Conservation (phyloP, 1,284 basidiomycete species). For the Golubevia sp. region DNA sequence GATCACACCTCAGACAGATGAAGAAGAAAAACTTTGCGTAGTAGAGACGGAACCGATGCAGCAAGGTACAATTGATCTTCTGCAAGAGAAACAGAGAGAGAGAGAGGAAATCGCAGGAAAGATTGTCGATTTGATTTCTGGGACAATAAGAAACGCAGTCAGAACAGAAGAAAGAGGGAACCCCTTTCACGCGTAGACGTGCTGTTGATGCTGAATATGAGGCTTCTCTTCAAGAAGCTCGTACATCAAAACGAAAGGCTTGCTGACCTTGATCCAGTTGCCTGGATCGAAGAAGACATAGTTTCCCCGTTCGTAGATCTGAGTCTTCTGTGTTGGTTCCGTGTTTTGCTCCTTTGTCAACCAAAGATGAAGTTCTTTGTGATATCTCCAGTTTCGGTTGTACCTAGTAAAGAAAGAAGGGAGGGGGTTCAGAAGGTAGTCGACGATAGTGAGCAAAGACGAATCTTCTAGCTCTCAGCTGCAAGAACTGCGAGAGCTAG, state of each 20-base stretch:
- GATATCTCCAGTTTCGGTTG: slow-evolving; percentile 96
- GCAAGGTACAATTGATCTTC: no score
- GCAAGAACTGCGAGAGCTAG: slow-evolving; percentile 1
- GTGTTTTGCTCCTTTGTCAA: slow-evolving; percentile 88
- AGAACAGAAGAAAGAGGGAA: no score
- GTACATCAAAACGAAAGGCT: slow-evolving; percentile 85
- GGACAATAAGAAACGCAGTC: no score
- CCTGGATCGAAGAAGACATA: slow-evolving; percentile 93
- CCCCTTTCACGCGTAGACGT: not conserved
- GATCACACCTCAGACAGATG: no score
- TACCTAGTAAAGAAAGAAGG: slow-evolving; percentile 67
- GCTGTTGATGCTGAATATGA: not conserved
- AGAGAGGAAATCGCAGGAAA: no score
- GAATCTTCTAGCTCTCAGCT: not conserved
- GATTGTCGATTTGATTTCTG: no score
- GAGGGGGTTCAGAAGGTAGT: slow-evolving; percentile 9
- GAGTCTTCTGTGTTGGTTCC: slow-evolving; percentile 80
- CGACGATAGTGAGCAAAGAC: slow-evolving; percentile 7
- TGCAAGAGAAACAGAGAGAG: no score
- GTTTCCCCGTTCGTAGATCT: slow-evolving; percentile 83
- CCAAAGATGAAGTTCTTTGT: slow-evolving; percentile 93
- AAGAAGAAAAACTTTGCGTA: no score
- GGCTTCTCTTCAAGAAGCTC: slow-evolving; percentile 82
- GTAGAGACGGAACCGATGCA: no score
- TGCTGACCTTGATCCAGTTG: slow-evolving; percentile 79